Percentiles rank a stretch among this genome's conserved stretches.
phyloP scores from a whole-genome alignment of 257 asterid species.

The Petunia secreta region DNA sequence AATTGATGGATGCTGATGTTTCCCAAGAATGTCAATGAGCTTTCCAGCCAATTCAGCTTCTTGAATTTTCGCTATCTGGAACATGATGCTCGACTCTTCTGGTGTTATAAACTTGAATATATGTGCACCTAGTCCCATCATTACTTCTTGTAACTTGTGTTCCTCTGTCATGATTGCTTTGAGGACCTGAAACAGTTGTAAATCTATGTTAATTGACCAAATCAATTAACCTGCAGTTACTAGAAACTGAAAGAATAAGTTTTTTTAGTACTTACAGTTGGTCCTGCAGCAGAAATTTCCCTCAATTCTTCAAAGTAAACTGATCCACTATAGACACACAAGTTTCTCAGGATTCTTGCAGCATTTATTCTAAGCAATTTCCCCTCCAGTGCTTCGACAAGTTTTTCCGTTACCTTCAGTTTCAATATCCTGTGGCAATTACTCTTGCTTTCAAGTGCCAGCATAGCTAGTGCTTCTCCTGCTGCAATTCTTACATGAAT shows the following conservation, averaged over 20 bases:
- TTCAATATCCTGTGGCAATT: slow-evolving; percentile 57
- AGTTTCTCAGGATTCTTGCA: slow-evolving; percentile 72
- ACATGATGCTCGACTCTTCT: slow-evolving; percentile 54
- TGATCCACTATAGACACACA: slow-evolving; percentile 65
- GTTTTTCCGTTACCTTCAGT: slow-evolving; percentile 44
- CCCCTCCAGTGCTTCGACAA: slow-evolving; percentile 58
- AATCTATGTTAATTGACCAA: neutral
- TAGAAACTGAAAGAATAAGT: neutral
- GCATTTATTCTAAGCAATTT: slow-evolving; percentile 63
- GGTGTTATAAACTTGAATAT: slow-evolving; percentile 64
- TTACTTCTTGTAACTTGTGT: slow-evolving; percentile 77
- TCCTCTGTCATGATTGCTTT: slow-evolving; percentile 76
- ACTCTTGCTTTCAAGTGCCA: slow-evolving; percentile 61
- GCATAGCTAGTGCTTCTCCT: slow-evolving; percentile 89
- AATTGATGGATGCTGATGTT: slow-evolving; percentile 57
- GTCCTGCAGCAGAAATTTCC: slow-evolving; percentile 63
- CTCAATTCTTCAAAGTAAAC: slow-evolving; percentile 54
- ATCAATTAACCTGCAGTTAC: neutral
- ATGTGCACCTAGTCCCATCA: slow-evolving; percentile 77
- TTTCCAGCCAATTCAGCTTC: slow-evolving; percentile 58
- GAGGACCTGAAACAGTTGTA: slow-evolving; percentile 56
- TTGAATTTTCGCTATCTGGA: slow-evolving; percentile 42
- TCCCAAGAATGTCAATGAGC: slow-evolving; percentile 49
- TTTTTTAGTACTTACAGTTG: slow-evolving; percentile 49
- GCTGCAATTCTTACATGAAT: slow-evolving; percentile 64